These are phyloP conservation scores for Dentipellis sp. DNA, from an alignment of 768 basidiomycete species.

Conservation along the genomic window DNA sequence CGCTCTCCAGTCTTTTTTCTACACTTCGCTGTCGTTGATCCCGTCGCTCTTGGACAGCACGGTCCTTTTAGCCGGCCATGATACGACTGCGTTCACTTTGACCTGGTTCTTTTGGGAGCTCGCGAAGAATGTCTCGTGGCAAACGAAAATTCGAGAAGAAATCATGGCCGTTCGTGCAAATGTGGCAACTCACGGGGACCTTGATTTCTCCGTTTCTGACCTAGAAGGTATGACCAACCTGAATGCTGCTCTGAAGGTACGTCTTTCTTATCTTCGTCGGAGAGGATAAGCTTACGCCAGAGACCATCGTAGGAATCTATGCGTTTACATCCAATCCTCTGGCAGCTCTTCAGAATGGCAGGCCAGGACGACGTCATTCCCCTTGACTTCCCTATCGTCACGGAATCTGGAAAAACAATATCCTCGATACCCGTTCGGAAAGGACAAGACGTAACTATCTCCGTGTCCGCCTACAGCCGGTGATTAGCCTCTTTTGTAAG, in stretches of 20 bases:
- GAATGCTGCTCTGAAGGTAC: conserved; percentile 9
- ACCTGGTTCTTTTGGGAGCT: conserved; percentile 14
- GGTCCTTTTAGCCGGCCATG: conserved; percentile 15
- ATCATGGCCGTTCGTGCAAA: conserved; percentile 1
- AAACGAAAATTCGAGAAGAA: conserved; percentile 12
- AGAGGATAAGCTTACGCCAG: no score
- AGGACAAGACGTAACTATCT: conserved; percentile 5
- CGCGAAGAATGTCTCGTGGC: conserved; percentile 9
- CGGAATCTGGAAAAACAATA: conserved; percentile 4
- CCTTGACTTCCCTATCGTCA: conserved; percentile 7
- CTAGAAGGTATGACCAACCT: conserved; percentile 7
- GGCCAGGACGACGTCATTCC: conserved; percentile 5
- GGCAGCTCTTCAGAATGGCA: conserved; percentile 3
- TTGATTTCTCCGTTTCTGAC: conserved; percentile 2
- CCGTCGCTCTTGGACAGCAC: background rate
- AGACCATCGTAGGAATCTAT: conserved; percentile 4
- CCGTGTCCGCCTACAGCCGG: conserved; percentile 6
- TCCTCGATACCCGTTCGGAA: conserved; percentile 8
- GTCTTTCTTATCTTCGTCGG: background rate
- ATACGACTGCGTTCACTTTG: conserved; percentile 14
- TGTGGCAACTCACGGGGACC: background rate
- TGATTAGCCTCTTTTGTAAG: background rate
- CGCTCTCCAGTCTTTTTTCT: background rate
- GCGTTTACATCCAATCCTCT: conserved; percentile 10
- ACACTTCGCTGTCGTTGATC: background rate